Percentiles rank a stretch among this genome's conserved stretches.
phyloP scores from a whole-genome alignment of 306 rosid genomes.

The Ormosia emarginata region DNA sequence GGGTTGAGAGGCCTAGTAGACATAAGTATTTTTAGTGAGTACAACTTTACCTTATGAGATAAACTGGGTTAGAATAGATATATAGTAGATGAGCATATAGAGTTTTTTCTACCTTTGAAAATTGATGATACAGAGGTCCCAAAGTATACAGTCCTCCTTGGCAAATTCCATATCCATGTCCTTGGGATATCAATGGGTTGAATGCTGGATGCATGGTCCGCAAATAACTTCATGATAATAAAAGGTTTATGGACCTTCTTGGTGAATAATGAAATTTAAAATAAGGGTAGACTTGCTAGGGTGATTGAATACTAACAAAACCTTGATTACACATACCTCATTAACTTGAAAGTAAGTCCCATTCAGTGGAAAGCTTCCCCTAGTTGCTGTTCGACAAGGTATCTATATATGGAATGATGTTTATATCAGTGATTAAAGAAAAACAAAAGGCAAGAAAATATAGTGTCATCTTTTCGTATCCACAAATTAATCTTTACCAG shows the following conservation, averaged over 20 bases:
- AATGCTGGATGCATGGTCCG: constrained; percentile 72
- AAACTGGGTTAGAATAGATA: constrained; percentile 12
- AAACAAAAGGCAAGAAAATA: neutral
- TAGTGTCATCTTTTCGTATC: neutral
- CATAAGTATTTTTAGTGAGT: constrained; percentile 28
- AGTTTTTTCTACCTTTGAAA: constrained; percentile 53
- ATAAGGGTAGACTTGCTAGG: constrained; percentile 14
- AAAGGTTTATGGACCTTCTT: constrained; percentile 20
- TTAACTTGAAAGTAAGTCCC: constrained; percentile 96
- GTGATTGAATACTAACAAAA: neutral
- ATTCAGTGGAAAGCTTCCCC: constrained; percentile 91
- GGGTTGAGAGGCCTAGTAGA: constrained; percentile 69
- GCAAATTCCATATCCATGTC: constrained; percentile 83
- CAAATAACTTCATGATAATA: constrained; percentile 64
- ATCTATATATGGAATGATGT: constrained; percentile 42
- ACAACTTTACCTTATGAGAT: neutral
- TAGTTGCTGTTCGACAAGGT: constrained; percentile 91
- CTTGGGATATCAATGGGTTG: constrained; percentile 78
- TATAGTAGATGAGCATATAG: constrained; percentile 12
- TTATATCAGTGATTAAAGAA: constrained; percentile 16
- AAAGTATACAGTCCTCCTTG: constrained; percentile 78
- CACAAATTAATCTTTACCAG: constrained; percentile 53
- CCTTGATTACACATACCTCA: constrained; percentile 51
- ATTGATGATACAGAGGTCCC: constrained; percentile 83
- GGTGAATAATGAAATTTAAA: constrained; percentile 18